These are phyloP conservation scores for Metarhizium rileyi DNA, from an alignment of 2,329 filamentous ascomycete species.

Conservation along the genomic window DNA sequence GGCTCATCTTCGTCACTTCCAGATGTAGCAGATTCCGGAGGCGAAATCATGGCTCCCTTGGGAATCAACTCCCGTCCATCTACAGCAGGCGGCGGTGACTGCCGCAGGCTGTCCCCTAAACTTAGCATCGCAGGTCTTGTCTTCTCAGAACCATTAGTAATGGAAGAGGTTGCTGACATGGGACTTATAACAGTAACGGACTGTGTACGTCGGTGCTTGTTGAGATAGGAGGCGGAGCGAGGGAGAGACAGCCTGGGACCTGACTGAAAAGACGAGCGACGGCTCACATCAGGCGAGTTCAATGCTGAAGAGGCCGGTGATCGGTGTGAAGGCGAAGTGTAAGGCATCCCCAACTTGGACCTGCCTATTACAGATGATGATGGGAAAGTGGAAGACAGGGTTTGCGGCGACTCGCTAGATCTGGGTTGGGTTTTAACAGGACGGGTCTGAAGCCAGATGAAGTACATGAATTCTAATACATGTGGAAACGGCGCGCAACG, in stretches of 20 bases:
- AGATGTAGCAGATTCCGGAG: slow-evolving; percentile 72
- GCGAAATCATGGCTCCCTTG: slow-evolving; percentile 77
- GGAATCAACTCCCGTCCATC: slow-evolving; percentile 60
- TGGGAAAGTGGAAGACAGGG: background rate
- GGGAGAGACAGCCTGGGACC: slow-evolving; percentile 45
- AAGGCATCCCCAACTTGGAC: slow-evolving; percentile 58
- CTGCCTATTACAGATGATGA: slow-evolving; percentile 11
- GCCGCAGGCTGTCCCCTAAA: slow-evolving; percentile 51
- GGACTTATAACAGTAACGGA: slow-evolving; percentile 28
- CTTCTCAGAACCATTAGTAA: slow-evolving; percentile 14
- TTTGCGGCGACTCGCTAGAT: background rate
- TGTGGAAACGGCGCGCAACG: background rate
- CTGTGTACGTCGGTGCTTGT: slow-evolving; percentile 50
- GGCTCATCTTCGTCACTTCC: slow-evolving; percentile 76
- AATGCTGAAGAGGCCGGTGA: slow-evolving; percentile 51
- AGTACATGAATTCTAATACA: slow-evolving; percentile 2
- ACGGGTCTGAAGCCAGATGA: background rate
- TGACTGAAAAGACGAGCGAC: slow-evolving; percentile 46
- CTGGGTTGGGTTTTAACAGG: background rate
- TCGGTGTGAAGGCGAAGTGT: slow-evolving; percentile 67
- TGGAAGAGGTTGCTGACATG: slow-evolving; percentile 22
- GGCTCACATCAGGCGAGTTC: slow-evolving; percentile 46
- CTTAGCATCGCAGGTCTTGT: slow-evolving; percentile 30
- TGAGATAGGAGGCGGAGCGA: slow-evolving; percentile 56
- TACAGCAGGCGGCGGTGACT: slow-evolving; percentile 74